Evolutionary conservation across 2,329 filamentous ascomycete species (phyloP).

Genomic region (Fusarium tricinctum): DNA sequence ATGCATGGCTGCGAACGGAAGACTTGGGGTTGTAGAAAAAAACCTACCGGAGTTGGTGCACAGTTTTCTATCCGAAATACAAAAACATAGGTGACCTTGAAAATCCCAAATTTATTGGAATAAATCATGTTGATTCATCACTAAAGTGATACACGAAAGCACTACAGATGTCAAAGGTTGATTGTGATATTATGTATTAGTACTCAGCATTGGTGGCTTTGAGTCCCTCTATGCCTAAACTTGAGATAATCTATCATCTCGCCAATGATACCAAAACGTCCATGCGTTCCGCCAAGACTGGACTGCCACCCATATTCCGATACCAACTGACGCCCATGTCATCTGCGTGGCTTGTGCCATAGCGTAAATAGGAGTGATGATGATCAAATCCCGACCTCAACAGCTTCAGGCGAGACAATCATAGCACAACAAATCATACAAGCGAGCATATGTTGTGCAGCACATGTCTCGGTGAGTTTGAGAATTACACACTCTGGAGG

Average conservation of each 20-base stretch:
- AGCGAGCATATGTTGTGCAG: slow-evolving; percentile 14
- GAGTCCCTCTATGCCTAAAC: background rate
- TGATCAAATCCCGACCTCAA: slow-evolving; percentile 34
- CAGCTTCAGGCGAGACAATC: slow-evolving; percentile 30
- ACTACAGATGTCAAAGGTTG: background rate
- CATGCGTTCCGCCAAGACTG: slow-evolving; percentile 25
- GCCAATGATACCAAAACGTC: slow-evolving; percentile 19
- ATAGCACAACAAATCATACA: slow-evolving; percentile 29
- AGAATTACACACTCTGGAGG: slow-evolving; percentile 3
- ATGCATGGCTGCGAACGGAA: slow-evolving; percentile 45
- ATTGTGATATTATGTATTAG: background rate
- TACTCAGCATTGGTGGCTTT: background rate
- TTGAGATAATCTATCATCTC: slow-evolving; percentile 5
- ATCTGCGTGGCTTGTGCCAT: slow-evolving; percentile 25
- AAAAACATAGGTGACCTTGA: slow-evolving; percentile 23
- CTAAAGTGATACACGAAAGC: background rate
- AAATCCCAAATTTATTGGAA: slow-evolving; percentile 20
- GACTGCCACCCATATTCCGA: slow-evolving; percentile 6
- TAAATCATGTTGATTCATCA: background rate
- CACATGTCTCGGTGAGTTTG: slow-evolving; percentile 46
- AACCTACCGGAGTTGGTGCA: background rate
- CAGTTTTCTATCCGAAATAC: slow-evolving; percentile 6
- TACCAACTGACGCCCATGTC: slow-evolving; percentile 41
- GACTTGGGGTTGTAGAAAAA: slow-evolving; percentile 5
- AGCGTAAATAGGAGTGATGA: slow-evolving; percentile 24